These are phyloP conservation scores for Ophiognomonia clavigignenti-juglandacearum DNA, from an alignment of 2,329 filamentous ascomycete species.

Conservation along the genomic window DNA sequence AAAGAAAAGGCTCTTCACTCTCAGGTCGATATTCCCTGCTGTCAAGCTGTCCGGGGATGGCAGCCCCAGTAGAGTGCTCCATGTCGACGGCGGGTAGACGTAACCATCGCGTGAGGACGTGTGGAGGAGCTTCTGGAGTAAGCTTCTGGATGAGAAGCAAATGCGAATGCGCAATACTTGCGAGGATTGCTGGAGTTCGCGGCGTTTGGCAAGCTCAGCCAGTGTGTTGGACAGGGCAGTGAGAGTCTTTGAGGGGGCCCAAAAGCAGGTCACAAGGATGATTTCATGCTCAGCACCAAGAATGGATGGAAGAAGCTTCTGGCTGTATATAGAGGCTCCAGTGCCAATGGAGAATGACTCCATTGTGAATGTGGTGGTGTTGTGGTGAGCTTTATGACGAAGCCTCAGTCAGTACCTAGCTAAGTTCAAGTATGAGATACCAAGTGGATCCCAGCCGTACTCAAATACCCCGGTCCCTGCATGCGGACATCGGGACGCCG, in stretches of 20 bases:
- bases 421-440: too few relatives aligned
- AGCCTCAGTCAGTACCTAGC: too few relatives aligned
- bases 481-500: too few relatives aligned
- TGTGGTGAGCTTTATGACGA: too few relatives aligned
- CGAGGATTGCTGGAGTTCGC: slow-evolving; percentile 1
- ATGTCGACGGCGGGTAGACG: slow-evolving; percentile 53
- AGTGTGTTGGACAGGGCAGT: slow-evolving; percentile 54
- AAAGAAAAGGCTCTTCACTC: slow-evolving; percentile 74
- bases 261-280: slow-evolving; percentile 78
- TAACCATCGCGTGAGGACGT: slow-evolving; percentile 59
- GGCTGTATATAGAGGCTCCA: slow-evolving; percentile 50
- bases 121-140: slow-evolving; percentile 72
- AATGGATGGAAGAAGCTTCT: slow-evolving; percentile 56
- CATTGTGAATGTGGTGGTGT: too few relatives aligned
- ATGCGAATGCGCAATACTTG: slow-evolving; percentile 57
- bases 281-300: slow-evolving; percentile 57
- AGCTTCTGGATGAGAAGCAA: slow-evolving; percentile 69
- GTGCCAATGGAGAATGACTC: slow-evolving; percentile 50
- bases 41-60: slow-evolving; percentile 48
- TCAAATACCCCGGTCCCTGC: too few relatives aligned
- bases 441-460: too few relatives aligned
- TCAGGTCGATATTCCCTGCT: slow-evolving; percentile 58
- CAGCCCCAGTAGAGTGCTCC: slow-evolving; percentile 59
- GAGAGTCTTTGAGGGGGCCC: slow-evolving; percentile 63
- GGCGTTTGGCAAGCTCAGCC: slow-evolving; percentile 45